phyloP scores from a whole-genome alignment of 2,329 filamentous ascomycete genomes.

The Xylariales sp. region DNA sequence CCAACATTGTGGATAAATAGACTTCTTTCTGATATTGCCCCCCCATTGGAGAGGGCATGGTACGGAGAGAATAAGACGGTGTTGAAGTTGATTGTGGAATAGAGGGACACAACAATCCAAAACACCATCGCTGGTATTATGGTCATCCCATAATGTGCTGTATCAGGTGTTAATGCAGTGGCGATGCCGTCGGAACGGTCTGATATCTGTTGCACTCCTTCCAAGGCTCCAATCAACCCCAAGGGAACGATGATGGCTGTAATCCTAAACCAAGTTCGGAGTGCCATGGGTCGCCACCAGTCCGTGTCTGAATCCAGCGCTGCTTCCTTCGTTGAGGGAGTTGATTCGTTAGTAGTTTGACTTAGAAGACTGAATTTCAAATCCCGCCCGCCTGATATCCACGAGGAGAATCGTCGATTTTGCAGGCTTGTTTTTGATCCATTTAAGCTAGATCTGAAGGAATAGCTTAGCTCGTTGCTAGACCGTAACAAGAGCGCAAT shows the following conservation, averaged over 20 bases:
- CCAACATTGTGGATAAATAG: slow-evolving; percentile 4
- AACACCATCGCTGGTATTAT: slow-evolving; percentile 1
- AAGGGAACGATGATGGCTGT: slow-evolving; percentile 1
- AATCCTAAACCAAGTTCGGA: background rate
- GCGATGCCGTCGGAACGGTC: background rate
- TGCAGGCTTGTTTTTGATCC: background rate
- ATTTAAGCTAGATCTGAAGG: background rate
- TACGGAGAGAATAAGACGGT: background rate
- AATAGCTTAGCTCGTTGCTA: background rate
- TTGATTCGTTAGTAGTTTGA: background rate
- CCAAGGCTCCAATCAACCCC: background rate
- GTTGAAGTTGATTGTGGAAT: slow-evolving; percentile 5
- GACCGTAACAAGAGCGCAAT: slow-evolving; percentile 1
- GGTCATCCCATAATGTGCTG: background rate
- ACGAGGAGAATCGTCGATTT: slow-evolving; percentile 1
- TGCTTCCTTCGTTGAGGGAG: background rate
- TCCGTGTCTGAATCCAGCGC: background rate
- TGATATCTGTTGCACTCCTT: slow-evolving; percentile 3
- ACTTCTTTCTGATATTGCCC: background rate
- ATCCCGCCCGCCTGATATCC: background rate
- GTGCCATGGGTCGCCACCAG: slow-evolving; percentile 3
- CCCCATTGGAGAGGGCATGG: background rate
- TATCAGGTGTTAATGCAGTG: background rate
- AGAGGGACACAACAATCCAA: background rate
- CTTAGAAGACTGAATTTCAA: background rate